Evolutionary conservation across 2,329 filamentous ascomycete genomes (phyloP).

Genomic region (Paracorniculantispora psalliotae): DNA sequence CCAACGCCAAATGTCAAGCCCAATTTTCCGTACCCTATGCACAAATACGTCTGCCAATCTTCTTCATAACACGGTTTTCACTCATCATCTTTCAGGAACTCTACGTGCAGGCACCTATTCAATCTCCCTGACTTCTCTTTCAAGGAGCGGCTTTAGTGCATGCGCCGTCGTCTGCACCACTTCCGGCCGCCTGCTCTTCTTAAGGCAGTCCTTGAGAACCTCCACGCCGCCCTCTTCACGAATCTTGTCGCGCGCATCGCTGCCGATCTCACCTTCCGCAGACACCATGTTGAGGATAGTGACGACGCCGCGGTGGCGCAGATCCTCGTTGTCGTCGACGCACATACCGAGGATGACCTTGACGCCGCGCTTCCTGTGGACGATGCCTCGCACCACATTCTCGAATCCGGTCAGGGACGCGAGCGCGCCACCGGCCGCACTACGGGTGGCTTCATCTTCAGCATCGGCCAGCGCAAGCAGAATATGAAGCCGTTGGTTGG

Average conservation of each 20-base stretch:
- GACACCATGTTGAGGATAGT: slow-evolving; percentile 68
- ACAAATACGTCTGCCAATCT: background rate
- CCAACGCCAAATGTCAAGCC: background rate
- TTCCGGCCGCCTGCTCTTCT: slow-evolving; percentile 61
- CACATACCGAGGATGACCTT: slow-evolving; percentile 78
- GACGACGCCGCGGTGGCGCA: slow-evolving; percentile 70
- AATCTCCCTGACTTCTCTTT: slow-evolving; percentile 25
- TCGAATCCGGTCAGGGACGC: slow-evolving; percentile 80
- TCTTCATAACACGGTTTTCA: background rate
- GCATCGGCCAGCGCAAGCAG: slow-evolving; percentile 83
- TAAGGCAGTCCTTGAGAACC: slow-evolving; percentile 63
- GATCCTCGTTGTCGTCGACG: slow-evolving; percentile 62
- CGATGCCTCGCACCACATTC: slow-evolving; percentile 63
- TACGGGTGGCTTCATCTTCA: slow-evolving; percentile 72
- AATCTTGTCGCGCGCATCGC: slow-evolving; percentile 54
- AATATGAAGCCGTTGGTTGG: slow-evolving; percentile 72
- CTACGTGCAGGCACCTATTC: no score
- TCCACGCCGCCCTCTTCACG: slow-evolving; percentile 61
- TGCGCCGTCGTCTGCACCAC: slow-evolving; percentile 68
- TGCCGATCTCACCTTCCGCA: slow-evolving; percentile 61
- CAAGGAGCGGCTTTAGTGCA: slow-evolving; percentile 63
- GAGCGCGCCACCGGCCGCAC: slow-evolving; percentile 81
- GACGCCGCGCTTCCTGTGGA: slow-evolving; percentile 67
- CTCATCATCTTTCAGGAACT: background rate
- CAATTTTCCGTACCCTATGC: background rate